Evolutionary conservation across 2,329 filamentous ascomycete species (phyloP).

Genomic region (Onygena corvina): DNA sequence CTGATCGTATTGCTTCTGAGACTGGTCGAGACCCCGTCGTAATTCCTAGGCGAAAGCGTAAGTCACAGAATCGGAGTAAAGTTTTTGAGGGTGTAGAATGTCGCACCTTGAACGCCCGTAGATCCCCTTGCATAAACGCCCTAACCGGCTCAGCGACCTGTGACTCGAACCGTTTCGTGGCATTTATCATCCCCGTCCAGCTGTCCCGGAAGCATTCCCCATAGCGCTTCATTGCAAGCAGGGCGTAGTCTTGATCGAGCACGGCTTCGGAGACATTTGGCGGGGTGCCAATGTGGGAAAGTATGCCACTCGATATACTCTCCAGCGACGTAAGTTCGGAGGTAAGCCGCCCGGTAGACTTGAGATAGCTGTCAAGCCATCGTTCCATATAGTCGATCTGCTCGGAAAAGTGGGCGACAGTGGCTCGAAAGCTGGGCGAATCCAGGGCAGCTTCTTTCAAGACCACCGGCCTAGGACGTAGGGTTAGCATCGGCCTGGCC

Average conservation of each 20-base stretch:
- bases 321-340: slow-evolving; percentile 63
- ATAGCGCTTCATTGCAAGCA: slow-evolving; percentile 72
- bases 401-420: slow-evolving; percentile 73
- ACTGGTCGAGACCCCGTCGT: slow-evolving; percentile 59
- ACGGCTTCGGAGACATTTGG: slow-evolving; percentile 65
- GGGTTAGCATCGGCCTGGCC: neutral
- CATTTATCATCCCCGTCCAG: slow-evolving; percentile 64
- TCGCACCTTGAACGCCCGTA: slow-evolving; percentile 62
- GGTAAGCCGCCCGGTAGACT: slow-evolving; percentile 49
- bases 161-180: slow-evolving; percentile 64
- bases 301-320: slow-evolving; percentile 62
- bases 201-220: slow-evolving; percentile 78
- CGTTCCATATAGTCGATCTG: slow-evolving; percentile 82
- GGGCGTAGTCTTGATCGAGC: slow-evolving; percentile 88
- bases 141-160: slow-evolving; percentile 72
- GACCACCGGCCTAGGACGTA: slow-evolving; percentile 53
- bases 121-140: slow-evolving; percentile 62
- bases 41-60: slow-evolving; percentile 42
- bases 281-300: slow-evolving; percentile 64
- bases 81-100: neutral
- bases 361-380: slow-evolving; percentile 71
- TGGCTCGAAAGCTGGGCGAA: slow-evolving; percentile 87
- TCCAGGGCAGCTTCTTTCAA: slow-evolving; percentile 93
- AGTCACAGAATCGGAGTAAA: neutral
- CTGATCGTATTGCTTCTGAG: slow-evolving; percentile 75